A percentile compares a stretch with the other conserved stretches of the same genome.
phyloP scores from a whole-genome alignment of 768 basidiomycete species.

The Agaricus subrufescens region DNA sequence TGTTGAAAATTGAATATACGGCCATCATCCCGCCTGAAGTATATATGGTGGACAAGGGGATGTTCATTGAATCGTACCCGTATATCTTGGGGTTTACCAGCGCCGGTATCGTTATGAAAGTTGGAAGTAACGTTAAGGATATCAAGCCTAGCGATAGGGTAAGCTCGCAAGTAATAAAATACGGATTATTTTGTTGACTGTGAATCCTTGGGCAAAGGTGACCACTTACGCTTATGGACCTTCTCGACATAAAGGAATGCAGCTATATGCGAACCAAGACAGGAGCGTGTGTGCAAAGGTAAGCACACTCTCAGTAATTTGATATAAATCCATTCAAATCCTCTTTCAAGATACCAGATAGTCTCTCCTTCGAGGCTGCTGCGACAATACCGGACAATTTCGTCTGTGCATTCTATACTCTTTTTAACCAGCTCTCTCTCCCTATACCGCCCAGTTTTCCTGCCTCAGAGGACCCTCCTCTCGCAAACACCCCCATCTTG shows the following conservation, averaged over 20 bases:
- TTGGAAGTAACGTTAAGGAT: constrained; percentile 28
- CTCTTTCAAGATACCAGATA: constrained; percentile 33
- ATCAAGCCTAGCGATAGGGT: constrained; percentile 38
- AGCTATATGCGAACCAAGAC: constrained; percentile 31
- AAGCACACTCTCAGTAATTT: background rate
- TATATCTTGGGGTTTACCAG: constrained; percentile 31
- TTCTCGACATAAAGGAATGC: constrained; percentile 26
- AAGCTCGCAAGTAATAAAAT: constrained; percentile 9
- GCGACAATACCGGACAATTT: constrained; percentile 39
- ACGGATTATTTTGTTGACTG: background rate
- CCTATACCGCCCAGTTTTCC: constrained; percentile 30
- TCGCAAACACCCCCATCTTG: constrained; percentile 31
- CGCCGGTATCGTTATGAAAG: constrained; percentile 31
- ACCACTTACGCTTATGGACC: constrained; percentile 23
- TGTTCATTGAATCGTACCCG: constrained; percentile 27
- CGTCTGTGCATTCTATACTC: constrained; percentile 34
- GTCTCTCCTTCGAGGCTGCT: constrained; percentile 28
- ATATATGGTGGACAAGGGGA: constrained; percentile 32
- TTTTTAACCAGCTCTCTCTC: constrained; percentile 34
- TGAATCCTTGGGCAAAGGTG: constrained; percentile 12
- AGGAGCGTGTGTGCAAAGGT: constrained; percentile 32
- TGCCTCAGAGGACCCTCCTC: constrained; percentile 21
- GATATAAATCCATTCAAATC: background rate
- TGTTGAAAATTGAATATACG: constrained; percentile 35
- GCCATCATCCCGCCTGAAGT: constrained; percentile 36